Evolutionary conservation across 2,329 filamentous ascomycete genomes (phyloP).

Genomic region (Penicillium sp.): DNA sequence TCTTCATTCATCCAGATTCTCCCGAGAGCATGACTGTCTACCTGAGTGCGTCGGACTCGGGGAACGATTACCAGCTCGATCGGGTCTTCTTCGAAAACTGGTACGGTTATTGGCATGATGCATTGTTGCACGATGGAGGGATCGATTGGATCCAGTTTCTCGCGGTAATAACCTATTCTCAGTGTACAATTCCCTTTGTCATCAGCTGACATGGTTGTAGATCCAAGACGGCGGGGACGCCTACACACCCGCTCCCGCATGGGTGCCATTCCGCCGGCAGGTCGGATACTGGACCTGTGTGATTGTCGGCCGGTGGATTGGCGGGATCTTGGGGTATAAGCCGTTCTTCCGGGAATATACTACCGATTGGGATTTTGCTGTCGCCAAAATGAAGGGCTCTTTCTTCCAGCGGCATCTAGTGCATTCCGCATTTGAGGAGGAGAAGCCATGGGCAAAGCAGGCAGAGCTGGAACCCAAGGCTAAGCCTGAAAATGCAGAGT

Average conservation of each 20-base stretch:
- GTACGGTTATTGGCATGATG: slow-evolving; percentile 16
- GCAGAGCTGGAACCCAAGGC: background rate
- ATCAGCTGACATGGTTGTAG: background rate
- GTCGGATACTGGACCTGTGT: slow-evolving; percentile 1
- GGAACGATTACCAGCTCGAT: slow-evolving; percentile 12
- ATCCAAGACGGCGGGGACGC: slow-evolving; percentile 11
- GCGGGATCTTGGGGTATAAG: slow-evolving; percentile 7
- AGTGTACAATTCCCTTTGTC: background rate
- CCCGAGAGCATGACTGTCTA: slow-evolving; percentile 10
- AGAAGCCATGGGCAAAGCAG: background rate
- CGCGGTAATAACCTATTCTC: background rate
- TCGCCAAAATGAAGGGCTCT: slow-evolving; percentile 6
- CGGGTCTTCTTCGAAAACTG: slow-evolving; percentile 15
- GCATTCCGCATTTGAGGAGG: background rate
- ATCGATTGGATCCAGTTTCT: slow-evolving; percentile 11
- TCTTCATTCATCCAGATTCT: slow-evolving; percentile 11
- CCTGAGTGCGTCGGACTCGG: slow-evolving; percentile 13
- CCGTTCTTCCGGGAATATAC: slow-evolving; percentile 12
- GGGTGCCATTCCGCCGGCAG: slow-evolving; percentile 9
- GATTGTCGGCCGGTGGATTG: slow-evolving; percentile 10
- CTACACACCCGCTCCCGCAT: slow-evolving; percentile 5
- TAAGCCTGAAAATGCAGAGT: background rate
- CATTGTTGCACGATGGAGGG: slow-evolving; percentile 9
- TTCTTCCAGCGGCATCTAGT: background rate
- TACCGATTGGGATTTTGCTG: slow-evolving; percentile 10